Percentiles rank a stretch among this genome's conserved stretches.
These are phyloP conservation scores for Oehlia diaphana DNA, from an alignment of 192 early-diverging fungal species.

Conservation along the genomic window DNA sequence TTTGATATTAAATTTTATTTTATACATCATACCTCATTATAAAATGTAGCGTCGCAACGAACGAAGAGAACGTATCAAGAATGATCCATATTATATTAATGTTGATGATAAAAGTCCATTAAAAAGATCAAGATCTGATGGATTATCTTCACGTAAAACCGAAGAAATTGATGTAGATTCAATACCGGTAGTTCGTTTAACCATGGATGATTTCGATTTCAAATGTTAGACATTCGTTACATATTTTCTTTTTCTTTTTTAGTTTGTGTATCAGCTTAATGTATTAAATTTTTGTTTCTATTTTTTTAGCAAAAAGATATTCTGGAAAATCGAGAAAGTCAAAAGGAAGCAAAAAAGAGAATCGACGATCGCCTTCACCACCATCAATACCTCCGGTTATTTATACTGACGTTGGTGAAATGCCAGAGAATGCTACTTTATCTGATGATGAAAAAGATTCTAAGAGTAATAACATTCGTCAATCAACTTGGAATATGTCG, in stretches of 20 bases:
- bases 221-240: conserved; percentile 19
- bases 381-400: conserved; percentile 40
- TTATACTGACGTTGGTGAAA: conserved; percentile 57
- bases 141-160: conserved; percentile 26
- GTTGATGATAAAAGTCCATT: conserved; percentile 38
- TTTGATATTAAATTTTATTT: background rate
- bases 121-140: conserved; percentile 33
- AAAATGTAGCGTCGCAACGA: conserved; percentile 46
- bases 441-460: conserved; percentile 48
- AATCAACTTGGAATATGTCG: background rate
- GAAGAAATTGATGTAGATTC: conserved; percentile 74
- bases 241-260: background rate
- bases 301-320: background rate
- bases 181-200: conserved; percentile 79
- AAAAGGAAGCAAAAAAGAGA: conserved; percentile 39
- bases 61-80: conserved; percentile 48
- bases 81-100: conserved; percentile 72
- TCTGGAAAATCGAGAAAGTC: conserved; percentile 12
- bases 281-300: background rate
- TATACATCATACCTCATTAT: background rate
- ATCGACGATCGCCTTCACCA: conserved; percentile 23
- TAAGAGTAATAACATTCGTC: background rate
- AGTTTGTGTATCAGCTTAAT: background rate
- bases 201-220: conserved; percentile 53
- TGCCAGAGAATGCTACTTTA: conserved; percentile 57